Evolutionary conservation across 139 green algal species (phyloP), one percentile per base, ranked within the genome.

Genomic region (Pedinophyceae sp.): DNA sequence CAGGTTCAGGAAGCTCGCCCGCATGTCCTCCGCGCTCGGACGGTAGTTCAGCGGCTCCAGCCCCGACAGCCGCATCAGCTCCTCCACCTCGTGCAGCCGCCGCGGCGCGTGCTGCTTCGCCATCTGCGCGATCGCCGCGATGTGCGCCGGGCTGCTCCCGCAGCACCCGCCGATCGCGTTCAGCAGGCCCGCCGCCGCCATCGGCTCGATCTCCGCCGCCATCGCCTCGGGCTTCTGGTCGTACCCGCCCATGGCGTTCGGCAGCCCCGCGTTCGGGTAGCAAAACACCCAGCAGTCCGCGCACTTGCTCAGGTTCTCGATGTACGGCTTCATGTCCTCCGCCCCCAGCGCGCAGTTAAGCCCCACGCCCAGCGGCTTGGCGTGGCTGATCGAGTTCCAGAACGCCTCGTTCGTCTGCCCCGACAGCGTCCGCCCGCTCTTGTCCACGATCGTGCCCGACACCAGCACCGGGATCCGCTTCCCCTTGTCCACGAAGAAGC

Each of bases 201-300:
- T 97, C 3, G 84, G 83, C n/a, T 74, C 61, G 48, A 95, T 77
- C 49, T 96, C 88, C 63, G 94, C 85, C 15, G 84, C 87, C 83
- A 97, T 95, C 68, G 89, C 89, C 0, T 54, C 18, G 7, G 72
- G 76, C 66, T 89, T 93, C 77, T 97, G 85, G 76, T 97, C 89
- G 58, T 97, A 97, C 4, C 88, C 89, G 39, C 89, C 89, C 87
- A 97, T 96, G 55, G 88, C 87, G 57, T 97, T 97, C 55, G 89
- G 89, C 59, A 97, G 75, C 29, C 89, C 89, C 5, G 89, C 89
- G 67, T 97, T 97, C 57, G 89, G 89, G 76, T 97, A 96, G 73
- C 78, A 90, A 66, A 96, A 92, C 51, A 96, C 84, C 49, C 74
- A 94, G 75, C 87, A 95, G 71, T 96, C 87, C 0, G 85, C 82